Evolutionary conservation across 2,329 filamentous ascomycete species (phyloP), one percentile per base, ranked within the genome.

Genomic region (Grosmannia huntii): DNA sequence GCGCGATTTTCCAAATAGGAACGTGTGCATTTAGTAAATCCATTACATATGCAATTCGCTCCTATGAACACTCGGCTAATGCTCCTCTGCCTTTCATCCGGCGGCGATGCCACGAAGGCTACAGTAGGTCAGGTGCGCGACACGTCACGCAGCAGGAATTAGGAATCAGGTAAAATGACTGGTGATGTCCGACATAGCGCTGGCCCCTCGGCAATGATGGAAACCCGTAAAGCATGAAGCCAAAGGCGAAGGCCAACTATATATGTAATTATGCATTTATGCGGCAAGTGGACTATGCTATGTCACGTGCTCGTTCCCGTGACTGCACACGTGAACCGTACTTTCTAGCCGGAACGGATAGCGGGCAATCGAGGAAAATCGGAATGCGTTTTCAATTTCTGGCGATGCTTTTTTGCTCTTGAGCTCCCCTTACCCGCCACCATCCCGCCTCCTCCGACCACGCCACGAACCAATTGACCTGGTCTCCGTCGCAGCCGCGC

Each of bases 321-420:
- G 52, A 27, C 7, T 2, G 25, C 3, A 10, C 51, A 52, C 38
- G 27, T 53, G 50, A 5, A 6, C 21, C 14, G 4, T 41, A 16
- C 9, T 14, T 12, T n/a, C 28, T 53, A 46, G 49, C 51, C 38
- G 36, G 36, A 41, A n/a, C 48, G 33, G 16, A 23, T 46, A 48
- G 46, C 55, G 55, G 55, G 21, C 19, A 31, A 52, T 57, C 48
- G 48, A 53, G 51, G 54, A 57, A 59, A 59, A 53, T 56, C 49
- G 58, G 54, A 59, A 56, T 23, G 25, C 41, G 33, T 49, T 33
- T 57, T 54, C 57, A 49, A 52, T 59, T 53, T 57, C 50, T 59
- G 58, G 58, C 55, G 55, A 60, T 57, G 54, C 53, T 57, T 59
- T 58, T 57, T 55, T 53, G 31, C 54, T 53, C 55, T 48, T 56